Evolutionary conservation across 169 alveolate species (phyloP).

Genomic region (Plasmodium falciparum): DNA sequence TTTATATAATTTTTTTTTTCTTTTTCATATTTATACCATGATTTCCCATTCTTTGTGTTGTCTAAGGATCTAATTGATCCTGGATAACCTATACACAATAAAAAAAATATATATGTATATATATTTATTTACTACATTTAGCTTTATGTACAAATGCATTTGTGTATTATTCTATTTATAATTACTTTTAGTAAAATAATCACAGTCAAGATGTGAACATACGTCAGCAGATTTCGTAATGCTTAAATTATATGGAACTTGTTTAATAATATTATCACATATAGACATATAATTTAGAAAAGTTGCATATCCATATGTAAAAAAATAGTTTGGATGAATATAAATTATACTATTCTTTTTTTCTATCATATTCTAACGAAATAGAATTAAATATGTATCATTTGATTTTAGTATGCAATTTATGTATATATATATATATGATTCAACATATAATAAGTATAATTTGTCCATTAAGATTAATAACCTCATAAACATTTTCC

Average conservation of each 20-base stretch:
- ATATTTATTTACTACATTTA: not conserved
- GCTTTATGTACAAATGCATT: not conserved
- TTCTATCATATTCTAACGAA: constrained; percentile 28
- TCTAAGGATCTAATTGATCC: constrained; percentile 66
- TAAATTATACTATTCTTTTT: constrained; percentile 41
- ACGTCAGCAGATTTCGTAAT: constrained; percentile 47
- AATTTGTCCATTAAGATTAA: too few relatives aligned
- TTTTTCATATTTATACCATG: constrained; percentile 24
- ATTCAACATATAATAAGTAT: too few relatives aligned
- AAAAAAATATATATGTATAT: not conserved
- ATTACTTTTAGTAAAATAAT: constrained; percentile 70
- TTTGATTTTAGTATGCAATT: not conserved
- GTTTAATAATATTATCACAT: constrained; percentile 63
- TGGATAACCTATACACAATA: constrained; percentile 37
- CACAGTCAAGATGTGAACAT: constrained; percentile 59
- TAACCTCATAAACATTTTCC: constrained; percentile 28
- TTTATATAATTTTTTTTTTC: not conserved
- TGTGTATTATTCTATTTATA: not conserved
- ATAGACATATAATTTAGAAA: constrained; percentile 76
- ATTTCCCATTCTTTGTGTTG: constrained; percentile 53
- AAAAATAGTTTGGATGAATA: constrained; percentile 63
- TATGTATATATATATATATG: not conserved
- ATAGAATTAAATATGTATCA: too few relatives aligned
- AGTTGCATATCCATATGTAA: constrained; percentile 63
- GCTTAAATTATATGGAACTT: constrained; percentile 44